Base-by-base conservation (phyloP, 768 basidiomycete species). In the Termitomyces sp. region DNA sequence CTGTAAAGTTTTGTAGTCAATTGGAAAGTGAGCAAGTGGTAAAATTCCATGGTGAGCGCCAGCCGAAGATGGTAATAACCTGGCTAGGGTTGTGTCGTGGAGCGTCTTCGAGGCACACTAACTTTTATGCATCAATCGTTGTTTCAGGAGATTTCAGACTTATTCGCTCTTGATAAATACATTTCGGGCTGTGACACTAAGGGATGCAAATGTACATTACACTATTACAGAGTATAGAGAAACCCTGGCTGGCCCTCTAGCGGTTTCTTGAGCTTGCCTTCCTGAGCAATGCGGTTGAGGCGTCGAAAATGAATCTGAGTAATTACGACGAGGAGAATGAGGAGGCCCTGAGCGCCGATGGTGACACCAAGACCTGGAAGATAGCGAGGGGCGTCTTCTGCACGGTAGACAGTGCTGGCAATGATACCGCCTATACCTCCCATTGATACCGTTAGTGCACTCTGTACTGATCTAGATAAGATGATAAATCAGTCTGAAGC, bases 401-500 rank as follows among this genome's bases (percentile, higher is more conserved):
- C 68, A 32, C 80, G 74, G 69, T 74, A 81, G 13, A 76, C 71
- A 15, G 76, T 78, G 33, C 75, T 77, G 16, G 78, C 79, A 16
- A 81, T 66, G 51, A 81, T 76, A 11, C 79, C 81, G 8, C 79
- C 79, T 36, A 81, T 64, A 7, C 77, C 77, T 15, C 76, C 79
- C 58, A 80, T 69, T 11, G 75, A 73, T 20, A 80, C 73, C 9
- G 75, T 78, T 46, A 81, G 53, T 3, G 79, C 79, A 48, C 74
- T 77, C 58, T 72, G 70, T 22, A 76, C 73, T 24, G 71, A 73
- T 59, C 71, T 76, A 32, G 60, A 20, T 35, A 55, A 51, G 16
- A 58, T 28, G 2, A 40, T 32, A 1, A 11, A 20, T 45, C 57
- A 42, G 44, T 65, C 39, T n/a, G 63, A 56, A 28, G 22, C 39